Percentiles rank a stretch among this genome's conserved stretches.
phyloP scores from a whole-genome alignment of 768 basidiomycete species.

The Strobilomyces echinocephalus region DNA sequence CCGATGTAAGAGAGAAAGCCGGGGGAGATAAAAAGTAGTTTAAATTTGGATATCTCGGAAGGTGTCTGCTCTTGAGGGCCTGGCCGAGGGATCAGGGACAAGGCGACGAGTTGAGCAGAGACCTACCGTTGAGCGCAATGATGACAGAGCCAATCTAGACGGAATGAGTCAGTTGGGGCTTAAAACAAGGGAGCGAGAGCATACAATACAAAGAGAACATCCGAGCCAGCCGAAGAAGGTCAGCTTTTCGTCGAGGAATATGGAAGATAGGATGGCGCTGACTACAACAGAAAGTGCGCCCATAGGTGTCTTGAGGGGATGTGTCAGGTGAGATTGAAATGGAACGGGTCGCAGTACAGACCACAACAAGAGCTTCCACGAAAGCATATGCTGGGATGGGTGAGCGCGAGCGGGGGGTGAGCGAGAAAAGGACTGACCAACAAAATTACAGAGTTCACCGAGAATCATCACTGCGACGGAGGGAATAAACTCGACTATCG shows the following conservation, averaged over 20 bases:
- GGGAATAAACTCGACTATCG: background rate
- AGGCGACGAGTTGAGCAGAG: background rate
- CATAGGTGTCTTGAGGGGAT: conserved; percentile 67
- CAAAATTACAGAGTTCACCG: conserved; percentile 84
- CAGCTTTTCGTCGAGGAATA: conserved; percentile 90
- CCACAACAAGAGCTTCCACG: conserved; percentile 88
- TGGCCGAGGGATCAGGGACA: conserved; percentile 18
- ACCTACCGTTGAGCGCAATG: conserved; percentile 82
- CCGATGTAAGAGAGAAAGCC: conserved; percentile 73
- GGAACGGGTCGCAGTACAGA: conserved; percentile 34
- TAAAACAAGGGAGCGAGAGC: conserved; percentile 26
- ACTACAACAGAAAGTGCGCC: conserved; percentile 96
- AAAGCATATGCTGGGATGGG: conserved; percentile 68
- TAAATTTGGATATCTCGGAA: conserved; percentile 66
- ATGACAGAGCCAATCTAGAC: conserved; percentile 75
- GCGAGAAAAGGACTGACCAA: conserved; percentile 46
- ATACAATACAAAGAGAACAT: conserved; percentile 83
- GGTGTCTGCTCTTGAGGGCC: conserved; percentile 69
- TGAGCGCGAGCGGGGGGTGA: conserved; percentile 3
- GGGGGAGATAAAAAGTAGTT: conserved; percentile 74
- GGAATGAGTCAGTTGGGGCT: background rate
- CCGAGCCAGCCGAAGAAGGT: conserved; percentile 98
- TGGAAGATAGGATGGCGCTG: conserved; percentile 86
- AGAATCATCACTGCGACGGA: conserved; percentile 74
- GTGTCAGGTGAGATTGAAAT: conserved; percentile 5